A percentile compares a stretch with the other conserved stretches of the same genome.
These are phyloP conservation scores for Aspergillus bridgeri DNA, from an alignment of 495 filamentous ascomycete species.

Conservation along the genomic window DNA sequence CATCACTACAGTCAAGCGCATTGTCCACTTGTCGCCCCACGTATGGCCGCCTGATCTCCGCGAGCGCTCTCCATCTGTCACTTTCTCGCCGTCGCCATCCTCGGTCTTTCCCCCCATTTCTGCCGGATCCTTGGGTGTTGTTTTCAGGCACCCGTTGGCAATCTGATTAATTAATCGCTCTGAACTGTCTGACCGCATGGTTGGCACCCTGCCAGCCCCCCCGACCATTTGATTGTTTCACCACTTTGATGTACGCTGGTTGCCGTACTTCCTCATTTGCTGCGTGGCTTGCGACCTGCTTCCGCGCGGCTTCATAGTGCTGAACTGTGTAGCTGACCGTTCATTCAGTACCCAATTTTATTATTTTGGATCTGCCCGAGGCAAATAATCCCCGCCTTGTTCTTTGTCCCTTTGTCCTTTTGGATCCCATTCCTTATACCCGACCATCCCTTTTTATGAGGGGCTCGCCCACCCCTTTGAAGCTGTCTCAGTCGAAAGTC, in stretches of 20 bases:
- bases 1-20: conserved; percentile 8
- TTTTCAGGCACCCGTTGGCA: background rate
- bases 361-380: conserved; percentile 4
- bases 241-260: background rate
- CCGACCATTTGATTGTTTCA: background rate
- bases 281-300: background rate
- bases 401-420: background rate
- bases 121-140: background rate
- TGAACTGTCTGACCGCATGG: background rate
- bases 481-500: background rate
- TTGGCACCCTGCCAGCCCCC: background rate
- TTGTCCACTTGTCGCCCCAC: conserved; percentile 10
- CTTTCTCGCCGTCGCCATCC: background rate
- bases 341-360: conserved; percentile 4
- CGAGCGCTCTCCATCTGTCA: background rate
- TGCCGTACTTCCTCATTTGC: background rate
- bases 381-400: background rate
- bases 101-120: background rate
- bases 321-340: conserved; percentile 3
- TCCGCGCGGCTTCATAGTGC: background rate
- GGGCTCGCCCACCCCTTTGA: conserved; percentile 2
- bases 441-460: background rate
- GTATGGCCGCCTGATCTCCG: conserved; percentile 4
- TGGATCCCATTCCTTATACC: conserved; percentile 1
- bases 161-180: background rate